Base-by-base conservation (phyloP, 805 yeast species). In the Wilhelminamyces savonicus region DNA sequence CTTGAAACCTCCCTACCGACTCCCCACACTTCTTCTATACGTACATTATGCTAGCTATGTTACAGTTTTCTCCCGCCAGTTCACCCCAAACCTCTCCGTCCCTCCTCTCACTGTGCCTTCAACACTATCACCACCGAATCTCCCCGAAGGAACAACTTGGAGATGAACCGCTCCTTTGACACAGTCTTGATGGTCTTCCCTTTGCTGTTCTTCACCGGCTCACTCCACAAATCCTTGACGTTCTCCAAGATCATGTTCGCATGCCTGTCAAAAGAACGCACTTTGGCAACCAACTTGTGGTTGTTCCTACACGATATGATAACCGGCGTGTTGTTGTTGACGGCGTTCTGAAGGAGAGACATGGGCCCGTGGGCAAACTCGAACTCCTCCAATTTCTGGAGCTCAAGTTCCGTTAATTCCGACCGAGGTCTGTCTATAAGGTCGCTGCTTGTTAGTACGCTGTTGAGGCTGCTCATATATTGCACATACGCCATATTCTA, bases 231-330 rank as follows among this genome's bases (percentile, higher is more conserved):
- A 50, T 92, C 98, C 53, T 83, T 86, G 21, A 90, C 97, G 46
- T 87, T 85, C 48, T 85, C 95, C 36, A 92, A 62, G 7, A 92
- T 80, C 82, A 92, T 75, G 56, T 92, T 92, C 39, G 95, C 82
- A 58, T 92, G 99, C 50, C 95, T 78, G 54, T 92, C 99, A 55
- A 87, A 92, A 0, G 97, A 97, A 49, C 83, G 83, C 29, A 92
- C 92, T 41, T 84, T 76, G 2, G 88, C 95, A 18, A 92, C 71
- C 23, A 92, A 67, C 57, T 92, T 92, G 52, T 88, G 96, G 55
- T 90, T 88, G 54, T 92, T 92, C 49, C 99, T 72, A 36, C 94
- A 74, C 13, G 95, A 84, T 36, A 92, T 82, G 35, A 92, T 73
- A 4, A 92, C 85, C 16, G 86, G 85, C 2, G 82, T 71, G 29